Percentiles rank a stretch among this genome's conserved stretches.
Evolutionary conservation across 2,329 filamentous ascomycete species (phyloP).

Genomic region (Claviceps sp.): DNA sequence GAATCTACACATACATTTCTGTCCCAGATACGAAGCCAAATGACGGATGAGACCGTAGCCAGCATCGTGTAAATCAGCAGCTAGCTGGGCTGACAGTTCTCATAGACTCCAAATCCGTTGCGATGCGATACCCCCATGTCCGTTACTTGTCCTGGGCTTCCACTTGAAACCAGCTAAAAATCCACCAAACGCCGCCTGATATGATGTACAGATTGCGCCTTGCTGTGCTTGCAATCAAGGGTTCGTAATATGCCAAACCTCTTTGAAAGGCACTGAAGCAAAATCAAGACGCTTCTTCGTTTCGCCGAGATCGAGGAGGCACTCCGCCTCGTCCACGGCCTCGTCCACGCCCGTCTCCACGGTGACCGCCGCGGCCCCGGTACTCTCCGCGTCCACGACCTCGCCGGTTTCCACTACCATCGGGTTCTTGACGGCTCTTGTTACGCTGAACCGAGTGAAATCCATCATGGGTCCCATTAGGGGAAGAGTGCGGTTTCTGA

Average conservation of each 20-base stretch:
- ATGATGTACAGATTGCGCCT: constrained; percentile 22
- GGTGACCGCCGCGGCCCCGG: constrained; percentile 38
- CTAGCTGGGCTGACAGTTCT: background rate
- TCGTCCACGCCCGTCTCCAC: constrained; percentile 31
- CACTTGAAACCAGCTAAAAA: constrained; percentile 10
- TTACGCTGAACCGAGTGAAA: constrained; percentile 60
- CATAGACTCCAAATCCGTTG: constrained; percentile 15
- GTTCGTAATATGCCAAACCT: background rate
- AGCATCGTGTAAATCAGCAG: background rate
- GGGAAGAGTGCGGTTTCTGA: constrained; percentile 20
- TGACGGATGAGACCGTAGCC: background rate
- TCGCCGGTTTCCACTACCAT: constrained; percentile 27
- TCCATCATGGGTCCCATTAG: constrained; percentile 42
- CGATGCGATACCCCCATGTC: background rate
- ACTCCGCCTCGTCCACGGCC: constrained; percentile 26
- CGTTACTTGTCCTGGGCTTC: constrained; percentile 12
- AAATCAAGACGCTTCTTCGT: constrained; percentile 19
- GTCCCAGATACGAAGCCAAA: background rate
- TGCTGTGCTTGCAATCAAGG: background rate
- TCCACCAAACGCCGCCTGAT: constrained; percentile 25
- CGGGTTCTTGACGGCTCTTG: constrained; percentile 40
- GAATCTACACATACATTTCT: background rate
- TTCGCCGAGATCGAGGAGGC: constrained; percentile 22
- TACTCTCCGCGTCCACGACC: constrained; percentile 34
- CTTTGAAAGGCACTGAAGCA: background rate